Percentiles rank a stretch among this genome's conserved stretches.
These are phyloP conservation scores for Megacollybia marginata DNA, from an alignment of 768 basidiomycete genomes.

Conservation along the genomic window DNA sequence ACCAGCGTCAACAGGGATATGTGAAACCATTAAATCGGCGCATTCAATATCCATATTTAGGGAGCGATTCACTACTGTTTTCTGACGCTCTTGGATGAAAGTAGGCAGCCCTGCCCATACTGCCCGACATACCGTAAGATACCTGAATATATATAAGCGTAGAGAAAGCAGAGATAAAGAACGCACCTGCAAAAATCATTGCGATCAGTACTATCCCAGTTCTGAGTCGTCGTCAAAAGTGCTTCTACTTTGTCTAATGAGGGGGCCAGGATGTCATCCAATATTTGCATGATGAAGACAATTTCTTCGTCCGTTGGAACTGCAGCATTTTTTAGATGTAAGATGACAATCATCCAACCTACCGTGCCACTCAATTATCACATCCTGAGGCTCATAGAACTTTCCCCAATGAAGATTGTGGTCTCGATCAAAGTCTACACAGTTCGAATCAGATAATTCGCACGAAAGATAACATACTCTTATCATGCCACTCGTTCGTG, in stretches of 20 bases:
- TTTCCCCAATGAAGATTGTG: conserved; percentile 76
- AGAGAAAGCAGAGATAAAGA: neutral
- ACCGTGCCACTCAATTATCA: conserved; percentile 81
- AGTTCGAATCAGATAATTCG: conserved; percentile 9
- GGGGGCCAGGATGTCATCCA: conserved; percentile 62
- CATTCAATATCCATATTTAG: conserved; percentile 57
- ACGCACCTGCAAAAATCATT: conserved; percentile 81
- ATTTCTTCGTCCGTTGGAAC: conserved; percentile 68
- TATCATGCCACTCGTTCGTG: conserved; percentile 66
- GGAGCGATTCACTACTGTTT: conserved; percentile 51
- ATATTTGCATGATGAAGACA: conserved; percentile 69
- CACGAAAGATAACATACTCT: conserved; percentile 39
- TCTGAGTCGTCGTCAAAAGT: conserved; percentile 45
- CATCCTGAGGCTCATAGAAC: conserved; percentile 69
- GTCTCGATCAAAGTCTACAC: conserved; percentile 50
- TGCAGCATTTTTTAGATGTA: conserved; percentile 10
- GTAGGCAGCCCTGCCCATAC: conserved; percentile 74
- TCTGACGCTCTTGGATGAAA: conserved; percentile 50
- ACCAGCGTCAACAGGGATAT: conserved; percentile 64
- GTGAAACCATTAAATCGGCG: conserved; percentile 60
- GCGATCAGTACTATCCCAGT: conserved; percentile 59
- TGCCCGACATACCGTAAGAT: conserved; percentile 64
- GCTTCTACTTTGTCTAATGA: conserved; percentile 59
- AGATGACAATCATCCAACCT: conserved; percentile 1
- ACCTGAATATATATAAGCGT: conserved; percentile 27